A percentile compares a stretch with the other conserved stretches of the same genome.
Evolutionary conservation across 2,329 filamentous ascomycete species (phyloP).

Genomic region (Colletotrichum sidae): DNA sequence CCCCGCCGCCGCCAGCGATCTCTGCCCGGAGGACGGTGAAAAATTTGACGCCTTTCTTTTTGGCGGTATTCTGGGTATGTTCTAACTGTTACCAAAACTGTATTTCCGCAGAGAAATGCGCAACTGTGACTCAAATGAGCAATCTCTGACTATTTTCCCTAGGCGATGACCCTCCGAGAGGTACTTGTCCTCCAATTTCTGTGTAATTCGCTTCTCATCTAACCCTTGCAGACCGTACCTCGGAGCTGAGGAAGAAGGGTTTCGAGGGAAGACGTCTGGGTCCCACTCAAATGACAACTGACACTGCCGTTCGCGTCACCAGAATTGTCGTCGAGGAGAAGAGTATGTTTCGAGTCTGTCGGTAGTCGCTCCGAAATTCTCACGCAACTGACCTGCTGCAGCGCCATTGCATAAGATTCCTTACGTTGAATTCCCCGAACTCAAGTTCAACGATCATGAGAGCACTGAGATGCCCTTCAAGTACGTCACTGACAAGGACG

Average conservation of each 20-base stretch:
- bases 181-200: conserved; percentile 60
- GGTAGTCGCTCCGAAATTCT: background rate
- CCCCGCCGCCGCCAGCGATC: conserved; percentile 82
- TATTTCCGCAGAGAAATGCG: too few species aligned
- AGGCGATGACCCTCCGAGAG: conserved; percentile 95
- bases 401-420: conserved; percentile 82
- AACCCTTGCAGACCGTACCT: conserved; percentile 79
- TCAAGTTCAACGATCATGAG: conserved; percentile 91
- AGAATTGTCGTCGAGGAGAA: conserved; percentile 88
- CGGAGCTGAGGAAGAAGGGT: conserved; percentile 94
- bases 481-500: conserved; percentile 82
- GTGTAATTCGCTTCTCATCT: conserved; percentile 12
- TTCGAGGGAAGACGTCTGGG: conserved; percentile 89
- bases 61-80: conserved; percentile 90
- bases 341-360: conserved; percentile 62
- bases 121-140: background rate
- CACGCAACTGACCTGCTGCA: conserved; percentile 49
- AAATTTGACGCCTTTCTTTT: conserved; percentile 93
- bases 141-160: conserved; percentile 30
- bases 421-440: conserved; percentile 89
- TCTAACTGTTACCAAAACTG: too few species aligned
- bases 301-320: conserved; percentile 95
- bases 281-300: conserved; percentile 97
- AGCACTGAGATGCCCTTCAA: conserved; percentile 98
- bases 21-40: conserved; percentile 85